phyloP scores from a whole-genome alignment of 129 eudicot species.

The Scalesia atractyloides region DNA sequence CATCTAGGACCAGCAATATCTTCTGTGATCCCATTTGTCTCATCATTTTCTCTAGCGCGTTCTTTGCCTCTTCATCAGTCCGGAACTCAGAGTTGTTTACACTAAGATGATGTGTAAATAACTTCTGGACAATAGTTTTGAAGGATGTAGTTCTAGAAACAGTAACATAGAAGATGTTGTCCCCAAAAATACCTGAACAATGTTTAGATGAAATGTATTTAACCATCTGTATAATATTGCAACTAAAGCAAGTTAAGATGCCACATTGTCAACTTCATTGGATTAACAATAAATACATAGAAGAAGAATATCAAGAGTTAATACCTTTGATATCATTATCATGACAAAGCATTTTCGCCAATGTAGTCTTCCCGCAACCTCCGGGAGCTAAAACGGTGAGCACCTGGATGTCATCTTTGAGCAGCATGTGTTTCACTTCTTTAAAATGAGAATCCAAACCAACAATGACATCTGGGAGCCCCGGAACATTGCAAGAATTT shows the following conservation, averaged over 20 bases:
- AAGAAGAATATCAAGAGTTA: not conserved
- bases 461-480: constrained; percentile 27
- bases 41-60: constrained; percentile 32
- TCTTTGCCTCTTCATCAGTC: constrained; percentile 52
- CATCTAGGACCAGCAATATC: constrained; percentile 56
- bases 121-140: constrained; percentile 24
- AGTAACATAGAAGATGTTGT: constrained; percentile 49
- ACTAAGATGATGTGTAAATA: constrained; percentile 27
- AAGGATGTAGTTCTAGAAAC: constrained; percentile 42
- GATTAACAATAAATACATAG: not conserved
- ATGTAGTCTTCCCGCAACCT: constrained; percentile 50
- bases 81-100: constrained; percentile 10
- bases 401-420: constrained; percentile 21
- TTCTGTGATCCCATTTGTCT: constrained; percentile 21
- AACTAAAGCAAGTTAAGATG: too few species aligned
- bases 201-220: not conserved
- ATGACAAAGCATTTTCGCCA: constrained; percentile 54
- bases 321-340: constrained; percentile 39
- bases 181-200: constrained; percentile 35
- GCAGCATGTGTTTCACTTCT: constrained; percentile 31
- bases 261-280: not conserved
- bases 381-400: constrained; percentile 44
- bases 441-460: constrained; percentile 33
- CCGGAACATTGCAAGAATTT: constrained; percentile 25
- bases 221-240: too few species aligned